Percentiles rank a stretch among this genome's conserved stretches.
phyloP scores from a whole-genome alignment of 768 basidiomycete species.

The Thelephora ganbajun region DNA sequence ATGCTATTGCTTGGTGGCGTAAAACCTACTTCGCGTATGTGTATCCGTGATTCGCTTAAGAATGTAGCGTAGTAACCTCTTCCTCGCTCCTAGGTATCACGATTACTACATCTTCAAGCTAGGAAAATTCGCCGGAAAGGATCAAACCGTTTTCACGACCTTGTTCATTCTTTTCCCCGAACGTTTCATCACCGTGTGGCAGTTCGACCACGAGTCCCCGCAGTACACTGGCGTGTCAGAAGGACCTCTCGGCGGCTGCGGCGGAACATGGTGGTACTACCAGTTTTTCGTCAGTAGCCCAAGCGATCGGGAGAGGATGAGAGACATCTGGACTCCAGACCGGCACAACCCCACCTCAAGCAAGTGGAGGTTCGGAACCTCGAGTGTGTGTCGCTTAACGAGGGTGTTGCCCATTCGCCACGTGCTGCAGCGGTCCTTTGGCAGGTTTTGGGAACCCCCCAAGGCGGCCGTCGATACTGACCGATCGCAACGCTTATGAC shows the following conservation, averaged over 20 bases:
- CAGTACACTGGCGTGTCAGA: constrained; percentile 4
- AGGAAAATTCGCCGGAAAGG: constrained; percentile 42
- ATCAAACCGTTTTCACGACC: constrained; percentile 39
- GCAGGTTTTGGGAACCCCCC: neutral
- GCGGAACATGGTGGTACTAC: constrained; percentile 33
- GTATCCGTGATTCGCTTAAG: neutral
- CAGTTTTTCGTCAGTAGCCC: constrained; percentile 31
- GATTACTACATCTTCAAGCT: constrained; percentile 28
- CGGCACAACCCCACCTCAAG: neutral
- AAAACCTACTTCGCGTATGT: constrained; percentile 26
- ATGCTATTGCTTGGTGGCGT: constrained; percentile 31
- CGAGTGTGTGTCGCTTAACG: neutral
- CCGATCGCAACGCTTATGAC: neutral
- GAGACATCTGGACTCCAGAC: constrained; percentile 6
- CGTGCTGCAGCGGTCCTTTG: neutral
- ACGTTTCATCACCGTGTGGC: constrained; percentile 31
- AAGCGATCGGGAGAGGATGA: constrained; percentile 11
- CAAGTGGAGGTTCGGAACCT: neutral
- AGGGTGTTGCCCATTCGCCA: neutral
- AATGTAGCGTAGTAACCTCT: neutral
- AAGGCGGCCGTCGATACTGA: neutral
- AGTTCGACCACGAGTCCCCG: constrained; percentile 10
- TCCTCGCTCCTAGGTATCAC: constrained; percentile 21
- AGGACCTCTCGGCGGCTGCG: constrained; percentile 25
- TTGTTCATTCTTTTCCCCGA: constrained; percentile 30